These are phyloP conservation scores for Trichoderma breve DNA, from an alignment of 2,329 filamentous ascomycete genomes.

Conservation along the genomic window DNA sequence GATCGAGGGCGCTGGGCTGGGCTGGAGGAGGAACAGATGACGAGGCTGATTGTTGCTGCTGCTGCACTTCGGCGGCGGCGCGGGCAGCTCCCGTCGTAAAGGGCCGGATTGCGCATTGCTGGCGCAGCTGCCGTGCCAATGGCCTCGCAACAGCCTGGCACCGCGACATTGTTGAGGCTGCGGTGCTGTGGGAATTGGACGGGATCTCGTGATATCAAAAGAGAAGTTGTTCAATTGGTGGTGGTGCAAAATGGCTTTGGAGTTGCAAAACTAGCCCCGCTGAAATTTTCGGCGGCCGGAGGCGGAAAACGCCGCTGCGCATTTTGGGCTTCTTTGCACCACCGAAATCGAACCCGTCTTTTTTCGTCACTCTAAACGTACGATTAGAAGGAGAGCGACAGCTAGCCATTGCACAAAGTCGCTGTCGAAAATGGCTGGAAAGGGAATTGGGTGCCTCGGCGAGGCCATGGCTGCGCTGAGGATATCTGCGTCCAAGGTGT, in stretches of 20 bases:
- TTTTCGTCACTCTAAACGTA: background rate
- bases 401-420: slow-evolving; percentile 20
- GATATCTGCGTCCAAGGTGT: slow-evolving; percentile 43
- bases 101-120: slow-evolving; percentile 38
- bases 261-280: slow-evolving; percentile 28
- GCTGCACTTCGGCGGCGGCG: slow-evolving; percentile 30
- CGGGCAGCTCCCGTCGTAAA: slow-evolving; percentile 36
- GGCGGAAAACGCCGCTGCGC: slow-evolving; percentile 24
- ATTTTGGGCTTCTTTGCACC: slow-evolving; percentile 2
- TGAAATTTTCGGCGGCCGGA: slow-evolving; percentile 27
- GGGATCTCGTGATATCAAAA: background rate
- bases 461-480: slow-evolving; percentile 53
- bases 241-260: slow-evolving; percentile 27
- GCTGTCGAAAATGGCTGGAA: slow-evolving; percentile 33
- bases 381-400: background rate
- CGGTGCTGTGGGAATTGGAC: background rate
- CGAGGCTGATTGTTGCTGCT: too few relatives aligned
- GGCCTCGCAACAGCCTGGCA: slow-evolving; percentile 59
- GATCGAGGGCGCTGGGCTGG: slow-evolving; percentile 40
- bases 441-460: slow-evolving; percentile 48
- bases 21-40: too few relatives aligned
- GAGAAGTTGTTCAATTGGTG: slow-evolving; percentile 1
- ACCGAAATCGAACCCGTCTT: background rate
- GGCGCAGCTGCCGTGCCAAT: slow-evolving; percentile 52
- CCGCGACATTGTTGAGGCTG: slow-evolving; percentile 49